Evolutionary conservation across 1,284 basidiomycete species (phyloP).

Genomic region (Cryptococcus sp.): DNA sequence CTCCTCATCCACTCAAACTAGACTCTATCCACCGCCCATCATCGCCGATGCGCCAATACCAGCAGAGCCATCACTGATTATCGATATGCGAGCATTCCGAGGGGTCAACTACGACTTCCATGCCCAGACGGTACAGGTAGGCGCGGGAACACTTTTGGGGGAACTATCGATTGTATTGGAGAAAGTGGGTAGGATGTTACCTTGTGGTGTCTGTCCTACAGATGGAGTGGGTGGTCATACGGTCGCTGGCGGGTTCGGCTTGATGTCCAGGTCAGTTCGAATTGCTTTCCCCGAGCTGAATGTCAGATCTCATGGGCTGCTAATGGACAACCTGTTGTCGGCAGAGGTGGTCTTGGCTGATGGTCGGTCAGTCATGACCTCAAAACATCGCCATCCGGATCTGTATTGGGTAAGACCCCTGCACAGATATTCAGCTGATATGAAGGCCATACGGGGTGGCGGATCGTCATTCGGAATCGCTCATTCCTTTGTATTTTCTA

Average conservation of each 20-base stretch:
- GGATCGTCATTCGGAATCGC: conserved; percentile 13
- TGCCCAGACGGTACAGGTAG: conserved; percentile 8
- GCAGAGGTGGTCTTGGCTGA: conserved; percentile 12
- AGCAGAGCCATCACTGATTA: conserved; percentile 10
- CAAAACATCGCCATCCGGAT: conserved; percentile 6
- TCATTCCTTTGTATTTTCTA: conserved; percentile 10
- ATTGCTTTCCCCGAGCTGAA: not conserved
- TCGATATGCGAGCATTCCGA: conserved; percentile 11
- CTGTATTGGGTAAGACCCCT: conserved; percentile 12
- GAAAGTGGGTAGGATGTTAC: conserved; percentile 10
- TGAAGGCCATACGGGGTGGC: conserved; percentile 9
- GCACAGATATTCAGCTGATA: not conserved
- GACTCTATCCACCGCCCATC: not conserved
- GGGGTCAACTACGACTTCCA: conserved; percentile 6
- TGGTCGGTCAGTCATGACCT: conserved; percentile 4
- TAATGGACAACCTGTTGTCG: conserved; percentile 11
- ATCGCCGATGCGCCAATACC: conserved; percentile 1
- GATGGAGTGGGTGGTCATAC: conserved; percentile 17
- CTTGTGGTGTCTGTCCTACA: conserved; percentile 13
- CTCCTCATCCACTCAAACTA: not conserved
- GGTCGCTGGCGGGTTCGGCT: conserved; percentile 13
- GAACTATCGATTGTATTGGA: conserved; percentile 10
- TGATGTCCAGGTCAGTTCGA: conserved; percentile 4
- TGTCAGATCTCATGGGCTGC: conserved; percentile 3
- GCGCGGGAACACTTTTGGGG: conserved; percentile 13